Conservation (phyloP, 768 basidiomycete species). For the Tylopilus cervinicoccineus region DNA sequence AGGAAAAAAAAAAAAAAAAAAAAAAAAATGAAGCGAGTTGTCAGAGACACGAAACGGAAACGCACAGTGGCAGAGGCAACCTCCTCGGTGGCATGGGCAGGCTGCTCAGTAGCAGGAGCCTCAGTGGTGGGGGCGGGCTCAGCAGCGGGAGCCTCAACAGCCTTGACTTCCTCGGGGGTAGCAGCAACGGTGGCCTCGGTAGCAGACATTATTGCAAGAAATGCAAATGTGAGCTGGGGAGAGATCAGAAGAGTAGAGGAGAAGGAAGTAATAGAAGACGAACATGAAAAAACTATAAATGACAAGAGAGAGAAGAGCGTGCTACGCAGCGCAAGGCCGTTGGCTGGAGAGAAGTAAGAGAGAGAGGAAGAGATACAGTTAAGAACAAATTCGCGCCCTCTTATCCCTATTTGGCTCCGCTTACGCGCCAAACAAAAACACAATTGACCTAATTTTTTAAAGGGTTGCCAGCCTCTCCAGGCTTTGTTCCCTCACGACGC, state of each 20-base stretch:
- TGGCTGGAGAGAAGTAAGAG: constrained; percentile 56
- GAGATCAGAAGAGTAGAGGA: constrained; percentile 2
- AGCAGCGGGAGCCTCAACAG: constrained; percentile 36
- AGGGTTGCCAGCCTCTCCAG: constrained; percentile 10
- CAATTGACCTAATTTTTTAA: constrained; percentile 31
- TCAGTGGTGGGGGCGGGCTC: constrained; percentile 31
- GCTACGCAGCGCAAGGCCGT: constrained; percentile 52
- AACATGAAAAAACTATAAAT: constrained; percentile 50
- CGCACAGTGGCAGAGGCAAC: constrained; percentile 34
- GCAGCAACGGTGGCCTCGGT: constrained; percentile 51
- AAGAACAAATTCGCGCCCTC: constrained; percentile 34
- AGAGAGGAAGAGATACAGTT: constrained; percentile 45
- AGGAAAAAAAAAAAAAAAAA: neutral
- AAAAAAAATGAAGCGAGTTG: neutral
- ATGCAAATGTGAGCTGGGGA: constrained; percentile 50
- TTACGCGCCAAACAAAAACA: constrained; percentile 37
- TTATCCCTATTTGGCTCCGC: constrained; percentile 42
- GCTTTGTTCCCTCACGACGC: constrained; percentile 3
- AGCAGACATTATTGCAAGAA: constrained; percentile 80
- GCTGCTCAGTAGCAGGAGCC: constrained; percentile 23
- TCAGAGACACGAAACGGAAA: constrained; percentile 6
- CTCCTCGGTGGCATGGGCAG: constrained; percentile 30
- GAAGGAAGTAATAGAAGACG: constrained; percentile 20
- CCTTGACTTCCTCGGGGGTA: constrained; percentile 53
- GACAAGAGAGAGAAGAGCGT: constrained; percentile 59